Evolutionary conservation across 441 rosid genomes (phyloP).

Genomic region (Erodium moschatum): DNA sequence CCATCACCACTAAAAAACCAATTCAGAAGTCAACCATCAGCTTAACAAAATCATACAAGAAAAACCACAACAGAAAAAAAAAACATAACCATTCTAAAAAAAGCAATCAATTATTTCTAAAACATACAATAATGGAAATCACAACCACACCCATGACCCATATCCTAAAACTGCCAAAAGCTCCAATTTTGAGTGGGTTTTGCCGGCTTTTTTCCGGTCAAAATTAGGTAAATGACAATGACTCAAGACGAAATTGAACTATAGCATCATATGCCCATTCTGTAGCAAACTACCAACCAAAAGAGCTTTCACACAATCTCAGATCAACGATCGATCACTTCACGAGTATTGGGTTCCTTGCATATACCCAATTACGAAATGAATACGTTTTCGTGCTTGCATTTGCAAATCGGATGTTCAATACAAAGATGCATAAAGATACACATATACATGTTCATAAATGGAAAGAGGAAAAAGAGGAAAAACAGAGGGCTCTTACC

Average conservation of each 20-base stretch:
- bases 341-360: neutral
- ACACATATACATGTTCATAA: neutral
- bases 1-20: conserved; percentile 18
- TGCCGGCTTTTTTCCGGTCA: neutral
- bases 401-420: conserved; percentile 6
- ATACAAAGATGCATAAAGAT: neutral
- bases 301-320: neutral
- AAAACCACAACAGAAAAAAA: neutral
- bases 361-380: neutral
- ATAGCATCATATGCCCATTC: neutral
- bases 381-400: neutral
- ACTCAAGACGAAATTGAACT: neutral
- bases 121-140: neutral
- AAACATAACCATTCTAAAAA: neutral
- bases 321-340: conserved; percentile 5
- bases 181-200: neutral
- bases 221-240: neutral
- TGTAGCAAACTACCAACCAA: neutral
- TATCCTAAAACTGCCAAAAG: neutral
- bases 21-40: conserved; percentile 19
- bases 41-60: conserved; percentile 11
- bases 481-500: neutral
- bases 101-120: neutral
- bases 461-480: too few relatives aligned
- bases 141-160: neutral